phyloP scores from a whole-genome alignment of 345 rosid genomes.

The Eucalyptus sideroxylon region DNA sequence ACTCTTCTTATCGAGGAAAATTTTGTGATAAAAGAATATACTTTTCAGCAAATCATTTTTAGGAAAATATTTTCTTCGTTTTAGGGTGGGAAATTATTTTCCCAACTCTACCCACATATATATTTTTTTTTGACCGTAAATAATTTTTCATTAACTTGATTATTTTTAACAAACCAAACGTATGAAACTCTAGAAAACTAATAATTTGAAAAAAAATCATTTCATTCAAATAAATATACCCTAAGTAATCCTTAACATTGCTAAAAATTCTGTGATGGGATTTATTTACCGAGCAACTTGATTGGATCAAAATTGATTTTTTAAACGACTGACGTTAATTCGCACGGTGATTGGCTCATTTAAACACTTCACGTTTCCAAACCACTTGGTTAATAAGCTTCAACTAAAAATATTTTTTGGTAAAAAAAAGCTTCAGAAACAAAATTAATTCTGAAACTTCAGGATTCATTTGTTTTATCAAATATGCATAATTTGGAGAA shows the following conservation, averaged over 20 bases:
- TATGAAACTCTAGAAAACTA: not conserved
- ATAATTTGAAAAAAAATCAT: not conserved
- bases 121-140: not conserved
- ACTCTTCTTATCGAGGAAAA: not conserved
- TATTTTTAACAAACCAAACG: not conserved
- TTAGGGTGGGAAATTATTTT: not conserved
- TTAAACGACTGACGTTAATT: not conserved
- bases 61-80: not conserved
- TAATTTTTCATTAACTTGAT: not conserved
- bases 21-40: not conserved
- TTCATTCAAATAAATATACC: not conserved
- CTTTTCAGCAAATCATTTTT: not conserved
- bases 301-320: not conserved
- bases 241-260: not conserved
- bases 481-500: not conserved
- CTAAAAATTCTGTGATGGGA: not conserved
- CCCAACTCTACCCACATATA: not conserved
- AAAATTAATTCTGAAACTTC: not conserved
- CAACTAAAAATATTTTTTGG: too few species aligned
- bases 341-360: not conserved
- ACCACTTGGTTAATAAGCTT: not conserved
- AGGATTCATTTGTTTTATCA: not conserved
- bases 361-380: not conserved
- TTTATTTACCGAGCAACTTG: not conserved
- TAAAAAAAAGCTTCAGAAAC: not conserved